Evolutionary conservation across 192 early-diverging fungal species (phyloP).

Genomic region (Dimargaris xerosporica): DNA sequence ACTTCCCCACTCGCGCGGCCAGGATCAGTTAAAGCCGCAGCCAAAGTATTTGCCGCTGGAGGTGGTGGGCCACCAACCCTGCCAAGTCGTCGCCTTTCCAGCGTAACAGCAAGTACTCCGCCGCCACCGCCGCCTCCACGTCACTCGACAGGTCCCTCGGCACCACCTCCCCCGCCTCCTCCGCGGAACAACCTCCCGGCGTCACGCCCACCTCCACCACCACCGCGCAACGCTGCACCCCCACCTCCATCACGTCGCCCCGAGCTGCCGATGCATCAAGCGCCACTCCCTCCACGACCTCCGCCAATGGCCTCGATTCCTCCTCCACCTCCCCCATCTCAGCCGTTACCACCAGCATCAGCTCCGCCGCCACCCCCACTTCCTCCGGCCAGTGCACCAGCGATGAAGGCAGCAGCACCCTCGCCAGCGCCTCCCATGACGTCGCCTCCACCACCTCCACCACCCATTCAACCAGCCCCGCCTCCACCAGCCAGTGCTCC

Average conservation of each 20-base stretch:
- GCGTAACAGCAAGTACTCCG: conserved; percentile 3
- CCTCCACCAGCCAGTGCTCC: conserved; percentile 13
- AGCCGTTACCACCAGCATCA: not conserved
- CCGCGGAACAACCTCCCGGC: not conserved
- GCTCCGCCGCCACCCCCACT: conserved; percentile 2
- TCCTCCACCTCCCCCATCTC: conserved; percentile 10
- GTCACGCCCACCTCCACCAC: conserved; percentile 11
- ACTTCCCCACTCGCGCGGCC: not conserved
- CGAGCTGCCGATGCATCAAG: conserved; percentile 8
- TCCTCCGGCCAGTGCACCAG: conserved; percentile 13
- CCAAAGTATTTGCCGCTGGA: not conserved
- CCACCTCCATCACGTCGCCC: conserved; percentile 16
- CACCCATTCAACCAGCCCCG: conserved; percentile 15
- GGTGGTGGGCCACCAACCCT: conserved; percentile 15
- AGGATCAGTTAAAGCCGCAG: too few relatives aligned
- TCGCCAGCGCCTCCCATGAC: conserved; percentile 15
- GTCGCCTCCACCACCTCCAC: conserved; percentile 12
- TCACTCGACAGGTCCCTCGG: conserved; percentile 4
- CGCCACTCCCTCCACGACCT: conserved; percentile 15
- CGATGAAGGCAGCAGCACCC: not conserved
- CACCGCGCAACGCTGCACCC: conserved; percentile 13
- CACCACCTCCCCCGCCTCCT: conserved; percentile 16
- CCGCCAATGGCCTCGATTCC: conserved; percentile 19
- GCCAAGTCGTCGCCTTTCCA: conserved; percentile 15
- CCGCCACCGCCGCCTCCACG: conserved; percentile 9